These are phyloP conservation scores for Aegle marmelos DNA, from an alignment of 345 rosid genomes.

Conservation along the genomic window DNA sequence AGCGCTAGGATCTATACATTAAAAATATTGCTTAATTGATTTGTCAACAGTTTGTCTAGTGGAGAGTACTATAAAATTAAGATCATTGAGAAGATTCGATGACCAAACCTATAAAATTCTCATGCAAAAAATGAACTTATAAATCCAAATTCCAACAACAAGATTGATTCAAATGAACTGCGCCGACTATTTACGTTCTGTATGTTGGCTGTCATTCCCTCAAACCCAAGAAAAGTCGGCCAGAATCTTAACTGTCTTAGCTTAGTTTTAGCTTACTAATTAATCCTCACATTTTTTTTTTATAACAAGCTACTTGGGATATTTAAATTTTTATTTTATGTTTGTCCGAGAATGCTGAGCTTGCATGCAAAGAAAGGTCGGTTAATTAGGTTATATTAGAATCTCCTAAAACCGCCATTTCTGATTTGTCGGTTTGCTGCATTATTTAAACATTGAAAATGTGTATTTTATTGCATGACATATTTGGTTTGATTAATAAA, in stretches of 20 bases:
- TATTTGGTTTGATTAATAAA: conserved; percentile 9
- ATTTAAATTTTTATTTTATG: neutral
- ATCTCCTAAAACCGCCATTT: conserved; percentile 41
- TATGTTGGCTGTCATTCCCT: conserved; percentile 50
- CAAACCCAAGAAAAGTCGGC: conserved; percentile 49
- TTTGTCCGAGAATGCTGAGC: conserved; percentile 7
- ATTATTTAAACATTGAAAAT: neutral
- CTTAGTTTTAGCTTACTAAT: conserved; percentile 11
- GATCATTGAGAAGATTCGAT: neutral
- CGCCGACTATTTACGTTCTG: conserved; percentile 40
- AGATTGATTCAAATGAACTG: neutral
- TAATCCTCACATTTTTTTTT: neutral
- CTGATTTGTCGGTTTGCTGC: conserved; percentile 46
- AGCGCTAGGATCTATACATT: neutral
- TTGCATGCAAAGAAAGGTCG: conserved; percentile 29
- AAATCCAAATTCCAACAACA: neutral
- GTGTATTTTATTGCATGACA: neutral
- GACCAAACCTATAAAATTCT: neutral
- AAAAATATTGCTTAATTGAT: neutral
- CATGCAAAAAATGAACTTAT: neutral
- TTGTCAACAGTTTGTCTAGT: neutral
- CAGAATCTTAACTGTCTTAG: conserved; percentile 30
- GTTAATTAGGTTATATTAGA: conserved; percentile 25
- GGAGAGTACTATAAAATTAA: no score
- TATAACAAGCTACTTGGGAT: neutral